phyloP scores from a whole-genome alignment of 1,284 basidiomycete genomes.

The Inonotus obliquus region DNA sequence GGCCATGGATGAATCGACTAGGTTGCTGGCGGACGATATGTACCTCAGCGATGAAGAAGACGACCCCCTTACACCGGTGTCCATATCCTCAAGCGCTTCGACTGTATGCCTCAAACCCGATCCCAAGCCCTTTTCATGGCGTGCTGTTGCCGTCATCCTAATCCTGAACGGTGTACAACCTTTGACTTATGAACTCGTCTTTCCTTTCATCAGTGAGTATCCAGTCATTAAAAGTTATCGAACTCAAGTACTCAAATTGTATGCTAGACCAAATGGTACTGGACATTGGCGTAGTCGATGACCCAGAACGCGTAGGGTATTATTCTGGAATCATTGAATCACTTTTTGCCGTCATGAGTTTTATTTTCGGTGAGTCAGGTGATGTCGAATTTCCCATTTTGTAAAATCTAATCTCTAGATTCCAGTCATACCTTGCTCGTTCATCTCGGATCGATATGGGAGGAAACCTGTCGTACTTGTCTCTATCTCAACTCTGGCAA shows the following conservation, averaged over 20 bases:
- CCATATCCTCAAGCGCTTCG: conserved; percentile 5
- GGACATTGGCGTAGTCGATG: conserved; percentile 23
- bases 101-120: neutral
- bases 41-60: conserved; percentile 3
- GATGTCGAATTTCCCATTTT: neutral
- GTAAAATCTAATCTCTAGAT: too few relatives aligned
- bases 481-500: conserved; percentile 16
- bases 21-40: neutral
- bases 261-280: conserved; percentile 23
- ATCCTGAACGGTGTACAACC: conserved; percentile 17
- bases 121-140: conserved; percentile 13
- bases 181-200: conserved; percentile 22
- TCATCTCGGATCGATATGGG: conserved; percentile 20
- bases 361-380: conserved; percentile 18
- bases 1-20: neutral
- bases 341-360: conserved; percentile 20
- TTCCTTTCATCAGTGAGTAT: conserved; percentile 21
- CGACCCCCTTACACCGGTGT: neutral
- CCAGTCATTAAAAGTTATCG: neutral
- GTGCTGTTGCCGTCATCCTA: conserved; percentile 13
- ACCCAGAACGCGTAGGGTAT: conserved; percentile 24
- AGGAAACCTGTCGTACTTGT: conserved; percentile 22
- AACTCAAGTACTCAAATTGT: neutral
- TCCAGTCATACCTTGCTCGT: conserved; percentile 18
- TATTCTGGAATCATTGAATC: conserved; percentile 24